phyloP scores from a whole-genome alignment of 306 rosid genomes.

The cucumber (Cucumis sativus) region Cucumber_9930_V3 NC_026655.2:18740001-18740500 shows the following conservation, averaged over 20 bases:
- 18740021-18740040: conserved; percentile 96
- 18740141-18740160: conserved; percentile 96
- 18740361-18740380: not conserved
- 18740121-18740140: conserved; percentile 90
- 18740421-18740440: not conserved
- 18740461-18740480: not conserved
- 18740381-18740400: not conserved
- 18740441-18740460: not conserved
- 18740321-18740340: not conserved
- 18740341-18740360: not conserved
- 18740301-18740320: not conserved
- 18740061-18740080: conserved; percentile 98
- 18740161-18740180: conserved; percentile 54
- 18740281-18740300: not conserved
- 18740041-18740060: conserved; percentile 77
- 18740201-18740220: conserved; percentile 77
- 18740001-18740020: conserved; percentile 35
- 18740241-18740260: conserved; percentile 80
- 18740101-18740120: conserved; percentile 65
- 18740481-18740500: not conserved
- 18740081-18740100: conserved; percentile 88
- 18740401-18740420: not conserved
- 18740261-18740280: not conserved
- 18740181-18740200: conserved; percentile 32
- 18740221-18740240: conserved; percentile 71